Conservation (phyloP, 129 eudicot species). For the Flaveria trinervia region DNA sequence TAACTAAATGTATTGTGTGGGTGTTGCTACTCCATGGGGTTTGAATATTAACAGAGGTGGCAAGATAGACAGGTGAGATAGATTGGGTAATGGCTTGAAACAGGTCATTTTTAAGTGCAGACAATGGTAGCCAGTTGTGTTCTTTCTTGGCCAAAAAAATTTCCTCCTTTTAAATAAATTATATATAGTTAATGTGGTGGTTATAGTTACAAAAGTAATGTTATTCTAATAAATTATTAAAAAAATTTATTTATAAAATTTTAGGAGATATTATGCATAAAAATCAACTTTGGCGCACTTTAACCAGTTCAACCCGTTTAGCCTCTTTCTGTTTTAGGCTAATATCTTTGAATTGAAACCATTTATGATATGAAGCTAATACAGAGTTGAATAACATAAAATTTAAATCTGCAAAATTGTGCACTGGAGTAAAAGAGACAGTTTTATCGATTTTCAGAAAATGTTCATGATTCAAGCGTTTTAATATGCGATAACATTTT, state of each 20-base stretch:
- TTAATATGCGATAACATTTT: not conserved
- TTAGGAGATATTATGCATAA: not conserved
- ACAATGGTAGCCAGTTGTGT: no score
- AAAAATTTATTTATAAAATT: not conserved
- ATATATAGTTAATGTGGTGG: no score
- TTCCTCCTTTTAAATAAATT: no score
- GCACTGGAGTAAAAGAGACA: not conserved
- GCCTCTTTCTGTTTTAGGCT: no score
- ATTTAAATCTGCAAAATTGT: not conserved
- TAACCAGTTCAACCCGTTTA: no score
- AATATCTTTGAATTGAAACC: no score
- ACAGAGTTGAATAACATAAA: not conserved
- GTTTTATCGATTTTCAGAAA: not conserved
- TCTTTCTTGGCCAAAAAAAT: no score
- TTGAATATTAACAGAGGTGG: not conserved
- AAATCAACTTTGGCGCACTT: not conserved
- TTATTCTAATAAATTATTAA: not conserved
- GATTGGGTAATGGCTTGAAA: no score
- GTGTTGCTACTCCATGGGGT: not conserved
- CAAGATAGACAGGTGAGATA: no score
- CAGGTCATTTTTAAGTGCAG: no score
- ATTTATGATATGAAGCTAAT: not conserved
- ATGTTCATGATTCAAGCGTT: not conserved
- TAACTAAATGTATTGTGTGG: not conserved
- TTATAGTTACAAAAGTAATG: not conserved